Evolutionary conservation across 306 rosid genomes (phyloP), one percentile per base, ranked within the genome.

Genomic region (Macrotyloma uniflorum): DNA sequence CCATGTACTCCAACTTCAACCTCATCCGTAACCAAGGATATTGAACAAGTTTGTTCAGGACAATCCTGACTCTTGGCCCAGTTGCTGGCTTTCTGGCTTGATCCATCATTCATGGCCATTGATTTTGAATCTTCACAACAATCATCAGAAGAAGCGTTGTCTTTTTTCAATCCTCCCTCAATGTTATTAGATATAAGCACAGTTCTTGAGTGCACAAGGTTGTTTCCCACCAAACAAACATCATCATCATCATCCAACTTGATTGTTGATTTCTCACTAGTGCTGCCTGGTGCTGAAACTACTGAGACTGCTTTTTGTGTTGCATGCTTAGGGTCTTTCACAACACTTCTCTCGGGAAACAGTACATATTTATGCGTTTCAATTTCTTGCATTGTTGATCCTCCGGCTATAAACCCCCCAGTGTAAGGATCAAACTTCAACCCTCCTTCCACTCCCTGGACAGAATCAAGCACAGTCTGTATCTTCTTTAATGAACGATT

Each of bases 381-480:
- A 59, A 80, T 73, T 72, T 93, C 97, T 53, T 82, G 88, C 63
- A 80, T 78, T 69, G 83, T 57, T 45, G 97, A 87, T 50, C 90
- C 88, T 20, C 90, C 85, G 55, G 97, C 87, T 69, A 91, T 83
- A 79, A 95, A 87, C 0, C 91, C 90, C 22, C 98, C 98, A 16
- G 87, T 90, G 30, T 79, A 82, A 40, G 98, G 97, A 72, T 93
- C 96, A 74, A 90, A 91, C 83, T 93, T 93, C 85, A 96, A 49
- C 53, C 92, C 91, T 47, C 97, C 97, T 79, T 92, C 93, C 46
- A 92, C 93, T 65, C 98, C 98, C 77, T 92, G 86, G 67, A 95
- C 99, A 78, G 99, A 96, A 72, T 96, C 97, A 53, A 96, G 90
- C 54, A 93, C 99, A 16, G 84, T 87, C 43, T 87, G 96, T 80